Conservation (phyloP, 108 stramenopile species). For the Cylindrotheca closterium region DNA sequence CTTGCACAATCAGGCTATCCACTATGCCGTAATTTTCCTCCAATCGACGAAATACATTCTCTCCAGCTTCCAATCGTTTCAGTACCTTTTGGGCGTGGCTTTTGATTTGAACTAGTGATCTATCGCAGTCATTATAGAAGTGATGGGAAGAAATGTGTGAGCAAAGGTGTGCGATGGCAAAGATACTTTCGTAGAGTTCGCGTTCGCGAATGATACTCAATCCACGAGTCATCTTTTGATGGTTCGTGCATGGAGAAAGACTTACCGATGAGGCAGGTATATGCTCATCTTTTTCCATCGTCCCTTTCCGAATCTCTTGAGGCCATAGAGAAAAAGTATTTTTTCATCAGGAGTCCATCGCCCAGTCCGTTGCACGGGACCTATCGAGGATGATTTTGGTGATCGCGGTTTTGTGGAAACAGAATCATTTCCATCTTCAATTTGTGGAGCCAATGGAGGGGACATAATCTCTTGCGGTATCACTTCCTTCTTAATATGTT, state of each 20-base stretch:
- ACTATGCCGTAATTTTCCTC: constrained; percentile 38
- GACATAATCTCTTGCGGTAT: not conserved
- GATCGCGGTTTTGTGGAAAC: too few species aligned
- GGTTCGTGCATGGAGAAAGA: not conserved
- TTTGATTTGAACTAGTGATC: constrained; percentile 63
- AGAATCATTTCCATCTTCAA: not conserved
- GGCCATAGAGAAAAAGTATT: constrained; percentile 80
- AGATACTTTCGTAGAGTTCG: constrained; percentile 5
- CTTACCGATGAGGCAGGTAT: constrained; percentile 50
- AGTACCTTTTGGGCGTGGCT: constrained; percentile 64
- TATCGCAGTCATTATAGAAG: constrained; percentile 1
- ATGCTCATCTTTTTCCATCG: constrained; percentile 87
- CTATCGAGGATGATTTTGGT: constrained; percentile 2
- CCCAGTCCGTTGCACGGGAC: constrained; percentile 41
- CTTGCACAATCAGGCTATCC: constrained; percentile 32
- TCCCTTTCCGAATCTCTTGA: constrained; percentile 82
- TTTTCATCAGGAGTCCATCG: constrained; percentile 94
- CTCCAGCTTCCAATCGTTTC: constrained; percentile 47
- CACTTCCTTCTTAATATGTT: not conserved
- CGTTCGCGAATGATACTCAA: constrained; percentile 1
- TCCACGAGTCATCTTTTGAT: too few species aligned
- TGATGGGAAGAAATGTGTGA: constrained; percentile 6
- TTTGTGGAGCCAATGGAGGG: not conserved
- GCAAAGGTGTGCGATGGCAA: not conserved
- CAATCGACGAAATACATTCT: constrained; percentile 49